phyloP scores from a whole-genome alignment of 306 rosid species.

The Dalbergia cultrata region DNA sequence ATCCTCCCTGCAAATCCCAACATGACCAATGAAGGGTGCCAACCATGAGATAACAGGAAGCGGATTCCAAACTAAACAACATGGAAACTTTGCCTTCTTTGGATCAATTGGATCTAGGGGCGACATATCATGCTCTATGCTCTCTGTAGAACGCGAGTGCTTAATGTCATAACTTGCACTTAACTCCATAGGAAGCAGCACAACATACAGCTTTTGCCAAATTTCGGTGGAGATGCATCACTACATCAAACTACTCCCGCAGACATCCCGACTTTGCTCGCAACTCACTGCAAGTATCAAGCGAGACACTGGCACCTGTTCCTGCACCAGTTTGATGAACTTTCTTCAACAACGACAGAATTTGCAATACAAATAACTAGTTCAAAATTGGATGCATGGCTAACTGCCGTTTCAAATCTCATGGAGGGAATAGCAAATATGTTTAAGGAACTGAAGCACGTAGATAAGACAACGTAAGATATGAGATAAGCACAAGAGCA shows the following conservation, averaged over 20 bases:
- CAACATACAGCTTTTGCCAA: slow-evolving; percentile 39
- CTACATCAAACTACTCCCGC: slow-evolving; percentile 50
- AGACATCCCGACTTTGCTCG: too few species aligned
- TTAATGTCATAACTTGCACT: slow-evolving; percentile 54
- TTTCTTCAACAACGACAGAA: slow-evolving; percentile 21
- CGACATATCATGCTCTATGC: slow-evolving; percentile 70
- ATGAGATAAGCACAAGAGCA: slow-evolving; percentile 1
- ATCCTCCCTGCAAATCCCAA: slow-evolving; percentile 98
- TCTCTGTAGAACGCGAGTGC: slow-evolving; percentile 10
- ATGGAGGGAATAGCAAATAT: background rate
- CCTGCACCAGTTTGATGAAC: slow-evolving; percentile 7
- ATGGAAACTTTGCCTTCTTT: slow-evolving; percentile 74
- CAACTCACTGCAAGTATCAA: slow-evolving; percentile 25
- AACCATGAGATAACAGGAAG: slow-evolving; percentile 98
- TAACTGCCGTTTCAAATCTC: slow-evolving; percentile 5
- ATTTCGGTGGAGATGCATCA: slow-evolving; percentile 45
- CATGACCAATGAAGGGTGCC: slow-evolving; percentile 97
- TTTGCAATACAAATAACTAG: slow-evolving; percentile 27
- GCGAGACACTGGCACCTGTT: slow-evolving; percentile 9
- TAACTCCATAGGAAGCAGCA: slow-evolving; percentile 53
- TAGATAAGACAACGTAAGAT: slow-evolving; percentile 13
- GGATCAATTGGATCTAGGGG: slow-evolving; percentile 80
- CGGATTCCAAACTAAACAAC: slow-evolving; percentile 98
- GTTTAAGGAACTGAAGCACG: slow-evolving; percentile 13
- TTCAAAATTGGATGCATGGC: background rate